Conservation (phyloP, 1,284 basidiomycete species). For the Trichosporon faecale region DNA sequence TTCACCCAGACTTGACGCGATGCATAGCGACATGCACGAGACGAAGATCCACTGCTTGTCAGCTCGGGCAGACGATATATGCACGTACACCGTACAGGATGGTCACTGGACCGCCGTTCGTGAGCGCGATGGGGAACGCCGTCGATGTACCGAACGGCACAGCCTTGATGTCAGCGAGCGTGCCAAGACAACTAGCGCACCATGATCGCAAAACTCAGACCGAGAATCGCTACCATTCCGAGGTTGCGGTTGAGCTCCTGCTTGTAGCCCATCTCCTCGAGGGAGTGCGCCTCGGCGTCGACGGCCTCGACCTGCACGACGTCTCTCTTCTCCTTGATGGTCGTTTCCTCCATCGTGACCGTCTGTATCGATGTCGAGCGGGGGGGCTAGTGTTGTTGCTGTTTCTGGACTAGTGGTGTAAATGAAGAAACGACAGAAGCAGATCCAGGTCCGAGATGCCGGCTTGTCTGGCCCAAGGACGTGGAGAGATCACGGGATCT, state of each 20-base stretch:
- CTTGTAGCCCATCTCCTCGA: conserved; percentile 55
- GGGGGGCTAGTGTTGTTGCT: neutral
- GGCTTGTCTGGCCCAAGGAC: neutral
- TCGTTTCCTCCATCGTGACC: neutral
- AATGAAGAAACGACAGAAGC: neutral
- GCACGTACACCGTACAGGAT: conserved; percentile 50
- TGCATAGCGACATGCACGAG: conserved; percentile 53
- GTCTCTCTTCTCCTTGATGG: neutral
- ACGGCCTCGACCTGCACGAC: conserved; percentile 2
- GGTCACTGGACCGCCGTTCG: conserved; percentile 53
- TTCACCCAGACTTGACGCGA: conserved; percentile 54
- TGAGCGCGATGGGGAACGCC: conserved; percentile 52
- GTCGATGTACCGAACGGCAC: conserved; percentile 48
- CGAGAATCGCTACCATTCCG: conserved; percentile 55
- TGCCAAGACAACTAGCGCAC: neutral
- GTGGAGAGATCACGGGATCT: neutral
- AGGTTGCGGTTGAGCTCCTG: conserved; percentile 52
- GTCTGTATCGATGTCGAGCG: neutral
- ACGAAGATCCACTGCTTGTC: conserved; percentile 52
- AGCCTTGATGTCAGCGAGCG: conserved; percentile 18
- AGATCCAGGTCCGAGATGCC: neutral
- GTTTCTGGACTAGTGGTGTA: neutral
- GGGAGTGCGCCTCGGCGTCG: conserved; percentile 24
- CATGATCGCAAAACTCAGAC: conserved; percentile 53
- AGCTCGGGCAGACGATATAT: neutral